Percentiles rank a stretch among this genome's conserved stretches.
These are phyloP conservation scores for Tuber magnatum DNA, from an alignment of 495 filamentous ascomycete genomes.

Conservation along the genomic window DNA sequence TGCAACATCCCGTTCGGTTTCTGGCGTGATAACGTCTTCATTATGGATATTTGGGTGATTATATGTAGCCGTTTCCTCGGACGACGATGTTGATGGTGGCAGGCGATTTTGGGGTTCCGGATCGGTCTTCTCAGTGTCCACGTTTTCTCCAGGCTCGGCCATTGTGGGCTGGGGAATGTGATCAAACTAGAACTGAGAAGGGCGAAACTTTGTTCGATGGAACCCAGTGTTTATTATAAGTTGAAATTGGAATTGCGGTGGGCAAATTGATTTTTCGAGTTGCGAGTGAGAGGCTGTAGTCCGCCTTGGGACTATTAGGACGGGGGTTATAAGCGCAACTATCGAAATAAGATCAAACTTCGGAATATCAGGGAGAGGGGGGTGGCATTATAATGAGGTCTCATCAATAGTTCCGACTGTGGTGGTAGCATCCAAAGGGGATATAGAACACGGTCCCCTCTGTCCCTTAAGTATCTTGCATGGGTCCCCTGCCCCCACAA, in stretches of 20 bases:
- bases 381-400: not conserved
- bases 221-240: not conserved
- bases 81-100: not conserved
- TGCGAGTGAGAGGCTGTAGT: not conserved
- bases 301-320: not conserved
- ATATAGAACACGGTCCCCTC: not conserved
- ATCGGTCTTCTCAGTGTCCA: not conserved
- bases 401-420: not conserved
- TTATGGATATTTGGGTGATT: slow-evolving; percentile 1
- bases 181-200: not conserved
- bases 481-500: not conserved
- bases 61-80: not conserved
- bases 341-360: not conserved
- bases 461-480: not conserved
- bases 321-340: not conserved
- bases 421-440: not conserved
- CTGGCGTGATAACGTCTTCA: slow-evolving; percentile 22
- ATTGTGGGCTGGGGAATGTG: not conserved
- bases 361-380: not conserved
- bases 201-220: not conserved
- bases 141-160: not conserved
- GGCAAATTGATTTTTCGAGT: not conserved
- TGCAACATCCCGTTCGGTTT: slow-evolving; percentile 19
- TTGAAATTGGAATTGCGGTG: not conserved
- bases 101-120: not conserved